These are phyloP conservation scores for Ophiostoma piceae DNA, from an alignment of 2,329 filamentous ascomycete genomes.

Conservation along the genomic window DNA sequence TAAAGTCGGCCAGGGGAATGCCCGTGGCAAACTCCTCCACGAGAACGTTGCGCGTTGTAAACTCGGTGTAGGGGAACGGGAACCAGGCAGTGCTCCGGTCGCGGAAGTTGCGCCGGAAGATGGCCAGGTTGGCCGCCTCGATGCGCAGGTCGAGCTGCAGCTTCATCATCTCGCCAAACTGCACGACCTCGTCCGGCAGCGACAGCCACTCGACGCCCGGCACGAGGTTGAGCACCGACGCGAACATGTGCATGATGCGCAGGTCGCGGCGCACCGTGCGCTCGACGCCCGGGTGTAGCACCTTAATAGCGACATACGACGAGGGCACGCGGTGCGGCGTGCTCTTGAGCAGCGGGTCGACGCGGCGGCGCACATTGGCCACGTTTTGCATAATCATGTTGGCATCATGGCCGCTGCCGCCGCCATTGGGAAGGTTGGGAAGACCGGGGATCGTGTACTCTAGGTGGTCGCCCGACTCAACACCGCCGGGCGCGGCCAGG, in stretches of 20 bases:
- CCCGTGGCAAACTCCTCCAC: conserved; percentile 96
- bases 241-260: conserved; percentile 91
- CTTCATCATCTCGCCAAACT: conserved; percentile 98
- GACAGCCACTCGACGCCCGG: conserved; percentile 97
- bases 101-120: conserved; percentile 87
- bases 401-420: background rate
- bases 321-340: conserved; percentile 81
- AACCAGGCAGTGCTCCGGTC: conserved; percentile 92
- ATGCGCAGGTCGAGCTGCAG: conserved; percentile 94
- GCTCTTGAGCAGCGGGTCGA: conserved; percentile 81
- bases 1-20: conserved; percentile 82
- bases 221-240: conserved; percentile 72
- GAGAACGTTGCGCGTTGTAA: conserved; percentile 84
- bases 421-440: background rate
- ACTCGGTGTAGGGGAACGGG: conserved; percentile 86
- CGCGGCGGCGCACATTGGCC: conserved; percentile 67
- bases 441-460: background rate
- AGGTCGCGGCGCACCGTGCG: conserved; percentile 84
- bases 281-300: conserved; percentile 88
- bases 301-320: conserved; percentile 90
- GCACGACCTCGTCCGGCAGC: conserved; percentile 83
- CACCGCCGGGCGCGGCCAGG: conserved; percentile 59
- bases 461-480: conserved; percentile 38
- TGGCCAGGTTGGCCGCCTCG: conserved; percentile 81
- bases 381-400: conserved; percentile 37